Percentiles rank a stretch among this genome's conserved stretches.
phyloP scores from a whole-genome alignment of 192 early-diverging fungal species.

The Coemansia sp. region DNA sequence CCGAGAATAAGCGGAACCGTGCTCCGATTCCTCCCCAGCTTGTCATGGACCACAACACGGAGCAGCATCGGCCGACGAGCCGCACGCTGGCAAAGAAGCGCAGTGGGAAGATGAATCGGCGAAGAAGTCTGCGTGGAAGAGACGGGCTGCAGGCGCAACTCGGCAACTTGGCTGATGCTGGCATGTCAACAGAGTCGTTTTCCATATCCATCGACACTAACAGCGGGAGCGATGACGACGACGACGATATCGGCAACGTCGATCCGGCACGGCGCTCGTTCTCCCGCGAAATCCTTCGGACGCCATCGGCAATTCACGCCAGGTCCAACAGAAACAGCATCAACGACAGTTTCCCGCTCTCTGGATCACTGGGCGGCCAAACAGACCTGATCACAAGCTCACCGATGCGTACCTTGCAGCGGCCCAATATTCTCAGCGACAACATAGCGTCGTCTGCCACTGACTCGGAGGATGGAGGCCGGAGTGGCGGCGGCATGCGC shows the following conservation, averaged over 20 bases:
- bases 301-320: conserved; percentile 11
- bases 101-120: neutral
- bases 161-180: neutral
- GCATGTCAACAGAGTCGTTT: conserved; percentile 11
- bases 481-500: conserved; percentile 3
- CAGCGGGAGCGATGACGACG: conserved; percentile 24
- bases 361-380: conserved; percentile 21
- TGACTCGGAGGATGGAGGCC: conserved; percentile 27
- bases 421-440: conserved; percentile 10
- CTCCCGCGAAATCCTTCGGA: conserved; percentile 7
- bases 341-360: conserved; percentile 5
- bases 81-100: conserved; percentile 1
- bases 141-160: neutral
- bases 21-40: conserved; percentile 40
- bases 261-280: conserved; percentile 13
- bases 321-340: conserved; percentile 20
- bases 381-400: conserved; percentile 39
- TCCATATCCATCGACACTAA: conserved; percentile 30
- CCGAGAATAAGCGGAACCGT: conserved; percentile 9
- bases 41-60: conserved; percentile 12
- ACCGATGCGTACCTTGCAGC: conserved; percentile 31
- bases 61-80: neutral
- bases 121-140: neutral
- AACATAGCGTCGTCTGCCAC: conserved; percentile 11
- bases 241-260: conserved; percentile 1